Evolutionary conservation across 2,329 filamentous ascomycete species (phyloP), one percentile per base, ranked within the genome.

Genomic region (Sclerotinia sclerotiorum): DNA sequence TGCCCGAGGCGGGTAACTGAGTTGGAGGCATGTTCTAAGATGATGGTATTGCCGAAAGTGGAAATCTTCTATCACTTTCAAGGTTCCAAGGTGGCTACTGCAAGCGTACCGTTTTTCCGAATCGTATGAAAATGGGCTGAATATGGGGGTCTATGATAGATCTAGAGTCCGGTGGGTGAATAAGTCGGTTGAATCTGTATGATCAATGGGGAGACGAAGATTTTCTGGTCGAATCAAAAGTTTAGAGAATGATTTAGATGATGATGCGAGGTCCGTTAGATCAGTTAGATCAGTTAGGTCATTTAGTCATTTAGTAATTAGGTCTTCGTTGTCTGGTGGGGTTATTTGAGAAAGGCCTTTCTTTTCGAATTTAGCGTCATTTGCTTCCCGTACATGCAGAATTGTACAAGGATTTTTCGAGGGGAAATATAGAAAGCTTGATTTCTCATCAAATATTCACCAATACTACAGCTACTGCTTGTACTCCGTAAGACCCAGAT

Each of bases 1-100:
- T 82, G 71, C 80, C 81, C 69, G 81, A 82, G 32, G 75, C 77
- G 56, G 79, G 79, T 42, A 81, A 76, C 69, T 78, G 73, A 8
- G 79, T 81, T 42, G 79, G 78, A 49, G 79, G 70, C 79, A 81
- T 81, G 19, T 52, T 68, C 32, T 42, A 2, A 24, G 44, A 39
- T 39, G 44, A 62, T 46, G 24, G 24, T 51, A 39, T 62, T 17
- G 29, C 58, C 29, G 13, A 51, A 62, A 62, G 21, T 35, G 58
- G 46, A 62, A 62, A 49, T 24, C 29, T 13, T 35, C 49, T 15
- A 1, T 57, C 35, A 42, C 42, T 32, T 39, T 42, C 39, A 42
- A 42, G n/a, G 32, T 13, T 39, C 44, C 44, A 32, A 39, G n/a
- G n/a, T 21, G 15, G 5, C 54, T 39, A 8, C 54, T 57, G 54